Conservation (phyloP, 1,284 basidiomycete species). For the Rugosomyces carneus region DNA sequence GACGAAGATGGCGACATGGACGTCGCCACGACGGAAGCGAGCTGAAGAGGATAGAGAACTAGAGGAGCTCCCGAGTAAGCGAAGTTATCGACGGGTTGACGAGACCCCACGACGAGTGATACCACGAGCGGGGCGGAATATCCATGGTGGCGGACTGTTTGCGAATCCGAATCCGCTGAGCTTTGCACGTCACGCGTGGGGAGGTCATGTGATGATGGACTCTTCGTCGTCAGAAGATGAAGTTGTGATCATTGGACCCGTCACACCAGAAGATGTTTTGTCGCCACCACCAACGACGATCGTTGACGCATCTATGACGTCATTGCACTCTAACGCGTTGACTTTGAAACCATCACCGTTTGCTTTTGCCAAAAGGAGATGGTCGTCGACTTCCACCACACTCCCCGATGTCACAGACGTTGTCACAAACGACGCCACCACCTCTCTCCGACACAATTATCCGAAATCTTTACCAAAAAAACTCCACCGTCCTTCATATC, state of each 20-base stretch:
- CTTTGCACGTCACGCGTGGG: slow-evolving; percentile 41
- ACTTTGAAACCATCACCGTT: slow-evolving; percentile 34
- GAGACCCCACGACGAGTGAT: slow-evolving; percentile 27
- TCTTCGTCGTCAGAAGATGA: slow-evolving; percentile 40
- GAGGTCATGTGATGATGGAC: slow-evolving; percentile 36
- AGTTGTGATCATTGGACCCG: slow-evolving; percentile 29
- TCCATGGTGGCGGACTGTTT: slow-evolving; percentile 34
- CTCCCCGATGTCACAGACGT: neutral
- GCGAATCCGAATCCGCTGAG: slow-evolving; percentile 40
- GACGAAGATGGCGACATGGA: slow-evolving; percentile 24
- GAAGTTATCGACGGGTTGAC: slow-evolving; percentile 18
- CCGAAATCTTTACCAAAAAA: neutral
- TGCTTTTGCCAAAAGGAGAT: slow-evolving; percentile 32
- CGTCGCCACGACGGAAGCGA: slow-evolving; percentile 33
- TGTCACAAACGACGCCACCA: neutral
- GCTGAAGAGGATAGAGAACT: slow-evolving; percentile 24
- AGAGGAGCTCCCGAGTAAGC: slow-evolving; percentile 28
- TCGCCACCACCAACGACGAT: slow-evolving; percentile 26
- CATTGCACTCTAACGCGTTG: slow-evolving; percentile 25
- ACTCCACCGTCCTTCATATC: neutral
- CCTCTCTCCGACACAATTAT: neutral
- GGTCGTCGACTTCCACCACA: slow-evolving; percentile 16
- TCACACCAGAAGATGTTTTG: slow-evolving; percentile 43
- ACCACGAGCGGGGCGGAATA: slow-evolving; percentile 31
- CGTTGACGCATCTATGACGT: slow-evolving; percentile 11